Conservation (phyloP, 2,329 filamentous ascomycete genomes). For the Raffaelea deltoideospora region DNA sequence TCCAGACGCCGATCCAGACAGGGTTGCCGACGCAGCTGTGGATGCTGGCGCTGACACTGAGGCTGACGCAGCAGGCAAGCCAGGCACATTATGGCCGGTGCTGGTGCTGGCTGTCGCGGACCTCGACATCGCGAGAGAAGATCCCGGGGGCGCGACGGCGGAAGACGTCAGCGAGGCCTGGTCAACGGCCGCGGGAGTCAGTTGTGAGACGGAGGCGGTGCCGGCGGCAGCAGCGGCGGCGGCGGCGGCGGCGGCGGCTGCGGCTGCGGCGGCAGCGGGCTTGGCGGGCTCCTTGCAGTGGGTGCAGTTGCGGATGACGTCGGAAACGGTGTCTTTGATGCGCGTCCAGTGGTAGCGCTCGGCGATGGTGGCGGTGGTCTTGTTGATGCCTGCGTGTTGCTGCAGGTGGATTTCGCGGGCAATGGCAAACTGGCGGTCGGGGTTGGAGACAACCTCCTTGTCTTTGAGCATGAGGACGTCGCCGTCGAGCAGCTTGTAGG, state of each 20-base stretch:
- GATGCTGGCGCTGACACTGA: not conserved
- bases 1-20: not conserved
- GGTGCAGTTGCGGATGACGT: constrained; percentile 81
- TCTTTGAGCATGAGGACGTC: constrained; percentile 93
- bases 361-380: constrained; percentile 86
- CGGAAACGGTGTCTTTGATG: constrained; percentile 93
- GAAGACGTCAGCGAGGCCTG: not conserved
- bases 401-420: constrained; percentile 59
- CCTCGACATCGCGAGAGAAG: no score
- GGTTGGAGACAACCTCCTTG: constrained; percentile 91
- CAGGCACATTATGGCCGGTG: not conserved
- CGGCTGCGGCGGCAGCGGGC: constrained; percentile 2
- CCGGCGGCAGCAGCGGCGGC: constrained; percentile 2
- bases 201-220: not conserved
- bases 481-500: constrained; percentile 70
- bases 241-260: not conserved
- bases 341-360: constrained; percentile 95
- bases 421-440: constrained; percentile 79
- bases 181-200: not conserved
- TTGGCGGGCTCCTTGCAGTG: constrained; percentile 76
- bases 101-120: not conserved
- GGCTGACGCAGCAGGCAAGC: not conserved
- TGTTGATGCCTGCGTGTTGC: constrained; percentile 89
- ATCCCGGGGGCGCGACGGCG: no score
- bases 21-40: not conserved